These are phyloP conservation scores for Talaromyces sp. DNA, from an alignment of 2,329 filamentous ascomycete species.

Conservation along the genomic window DNA sequence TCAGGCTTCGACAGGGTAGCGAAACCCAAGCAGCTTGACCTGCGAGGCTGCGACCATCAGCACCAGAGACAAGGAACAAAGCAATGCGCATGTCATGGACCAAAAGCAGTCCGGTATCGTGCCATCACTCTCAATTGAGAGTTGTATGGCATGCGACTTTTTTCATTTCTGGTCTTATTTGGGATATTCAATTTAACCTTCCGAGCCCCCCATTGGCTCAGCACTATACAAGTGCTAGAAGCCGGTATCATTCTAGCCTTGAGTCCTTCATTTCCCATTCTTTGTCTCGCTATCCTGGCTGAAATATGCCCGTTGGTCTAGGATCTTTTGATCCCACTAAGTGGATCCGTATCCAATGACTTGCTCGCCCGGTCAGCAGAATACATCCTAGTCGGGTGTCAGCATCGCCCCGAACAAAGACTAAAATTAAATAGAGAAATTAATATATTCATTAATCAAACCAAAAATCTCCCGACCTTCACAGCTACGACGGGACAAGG, in stretches of 20 bases:
- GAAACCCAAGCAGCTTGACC: not conserved
- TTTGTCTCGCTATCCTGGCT: constrained; percentile 16
- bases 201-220: not conserved
- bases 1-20: constrained; percentile 12
- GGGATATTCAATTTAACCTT: not conserved
- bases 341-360: constrained; percentile 8
- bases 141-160: not conserved
- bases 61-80: constrained; percentile 5
- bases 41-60: constrained; percentile 2
- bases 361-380: not conserved
- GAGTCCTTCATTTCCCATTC: not conserved
- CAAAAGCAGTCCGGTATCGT: constrained; percentile 1
- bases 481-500: constrained; percentile 1
- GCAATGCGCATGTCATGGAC: not conserved
- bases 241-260: constrained; percentile 16
- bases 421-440: not conserved
- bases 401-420: not conserved
- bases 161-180: not conserved
- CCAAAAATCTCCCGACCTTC: not conserved
- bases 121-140: not conserved
- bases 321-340: constrained; percentile 18
- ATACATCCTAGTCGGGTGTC: constrained; percentile 2
- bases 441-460: not conserved
- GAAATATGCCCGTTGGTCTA: constrained; percentile 23
- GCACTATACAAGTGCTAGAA: not conserved